Percentiles rank a stretch among this genome's conserved stretches.
phyloP scores from a whole-genome alignment of 192 early-diverging fungal species.

The Coemansia sp. region DNA sequence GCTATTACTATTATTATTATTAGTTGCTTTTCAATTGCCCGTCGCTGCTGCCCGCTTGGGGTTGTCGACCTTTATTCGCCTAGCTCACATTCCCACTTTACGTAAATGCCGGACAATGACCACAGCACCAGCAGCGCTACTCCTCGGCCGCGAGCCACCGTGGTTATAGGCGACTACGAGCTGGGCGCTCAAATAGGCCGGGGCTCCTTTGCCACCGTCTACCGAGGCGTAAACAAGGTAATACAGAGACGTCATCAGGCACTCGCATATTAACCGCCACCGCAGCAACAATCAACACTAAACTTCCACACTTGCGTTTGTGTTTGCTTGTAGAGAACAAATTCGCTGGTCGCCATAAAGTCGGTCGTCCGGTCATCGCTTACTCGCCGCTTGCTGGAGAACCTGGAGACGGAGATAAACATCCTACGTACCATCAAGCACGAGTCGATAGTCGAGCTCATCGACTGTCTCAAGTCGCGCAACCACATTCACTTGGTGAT shows the following conservation, averaged over 20 bases:
- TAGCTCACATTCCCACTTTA: not conserved
- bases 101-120: slow-evolving; percentile 46
- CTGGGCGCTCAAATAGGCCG: slow-evolving; percentile 83
- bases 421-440: slow-evolving; percentile 87
- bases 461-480: slow-evolving; percentile 89
- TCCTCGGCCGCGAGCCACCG: slow-evolving; percentile 43
- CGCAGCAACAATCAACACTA: not conserved
- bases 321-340: slow-evolving; percentile 46
- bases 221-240: slow-evolving; percentile 72
- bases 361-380: slow-evolving; percentile 84
- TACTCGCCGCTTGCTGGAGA: slow-evolving; percentile 86
- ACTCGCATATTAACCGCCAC: not conserved
- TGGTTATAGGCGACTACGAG: slow-evolving; percentile 73
- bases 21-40: not conserved
- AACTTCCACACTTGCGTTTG: slow-evolving; percentile 1
- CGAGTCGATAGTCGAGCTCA: slow-evolving; percentile 81
- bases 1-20: not conserved
- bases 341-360: slow-evolving; percentile 81
- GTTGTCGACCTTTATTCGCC: not conserved
- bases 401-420: slow-evolving; percentile 92
- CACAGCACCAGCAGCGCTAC: slow-evolving; percentile 12
- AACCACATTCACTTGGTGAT: slow-evolving; percentile 94
- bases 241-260: not conserved
- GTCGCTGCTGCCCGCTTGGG: too few relatives aligned
- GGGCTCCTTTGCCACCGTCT: slow-evolving; percentile 96